These are phyloP conservation scores for Kuraishia borneana DNA, from an alignment of 805 yeast genomes.

Conservation along the genomic window DNA sequence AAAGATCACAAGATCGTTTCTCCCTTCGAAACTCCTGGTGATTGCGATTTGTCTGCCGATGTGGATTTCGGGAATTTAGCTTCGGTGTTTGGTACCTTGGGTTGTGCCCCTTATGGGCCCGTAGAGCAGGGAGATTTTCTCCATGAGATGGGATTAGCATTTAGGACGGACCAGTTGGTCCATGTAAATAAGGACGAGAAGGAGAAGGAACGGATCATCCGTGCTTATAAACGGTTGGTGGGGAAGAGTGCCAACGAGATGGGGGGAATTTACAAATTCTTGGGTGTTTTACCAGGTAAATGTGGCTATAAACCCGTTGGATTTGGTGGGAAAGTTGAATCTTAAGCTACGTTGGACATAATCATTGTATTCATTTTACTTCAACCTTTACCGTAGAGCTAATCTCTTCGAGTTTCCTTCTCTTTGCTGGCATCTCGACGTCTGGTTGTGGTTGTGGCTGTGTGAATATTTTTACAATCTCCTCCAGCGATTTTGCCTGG, in stretches of 20 bases:
- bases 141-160: conserved; percentile 63
- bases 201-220: conserved; percentile 38
- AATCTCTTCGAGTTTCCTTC: conserved; percentile 6
- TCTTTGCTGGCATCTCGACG: conserved; percentile 5
- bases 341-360: neutral
- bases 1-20: conserved; percentile 60
- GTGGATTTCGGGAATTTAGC: conserved; percentile 65
- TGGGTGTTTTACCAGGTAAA: conserved; percentile 45
- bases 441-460: too few species aligned
- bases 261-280: conserved; percentile 71
- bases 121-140: conserved; percentile 74
- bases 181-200: conserved; percentile 26
- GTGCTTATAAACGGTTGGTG: conserved; percentile 52
- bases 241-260: conserved; percentile 49
- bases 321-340: conserved; percentile 27
- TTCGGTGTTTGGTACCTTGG: conserved; percentile 17
- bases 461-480: conserved; percentile 25
- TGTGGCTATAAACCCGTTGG: conserved; percentile 36
- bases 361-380: neutral
- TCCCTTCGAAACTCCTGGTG: conserved; percentile 69
- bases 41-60: conserved; percentile 73
- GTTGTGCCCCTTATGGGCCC: conserved; percentile 36
- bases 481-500: conserved; percentile 42
- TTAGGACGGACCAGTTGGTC: conserved; percentile 50
- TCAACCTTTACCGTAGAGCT: neutral